A percentile compares a stretch with the other conserved stretches of the same genome.
phyloP scores from a whole-genome alignment of 2,329 filamentous ascomycete genomes.

The Penicillium brasilianum region DNA sequence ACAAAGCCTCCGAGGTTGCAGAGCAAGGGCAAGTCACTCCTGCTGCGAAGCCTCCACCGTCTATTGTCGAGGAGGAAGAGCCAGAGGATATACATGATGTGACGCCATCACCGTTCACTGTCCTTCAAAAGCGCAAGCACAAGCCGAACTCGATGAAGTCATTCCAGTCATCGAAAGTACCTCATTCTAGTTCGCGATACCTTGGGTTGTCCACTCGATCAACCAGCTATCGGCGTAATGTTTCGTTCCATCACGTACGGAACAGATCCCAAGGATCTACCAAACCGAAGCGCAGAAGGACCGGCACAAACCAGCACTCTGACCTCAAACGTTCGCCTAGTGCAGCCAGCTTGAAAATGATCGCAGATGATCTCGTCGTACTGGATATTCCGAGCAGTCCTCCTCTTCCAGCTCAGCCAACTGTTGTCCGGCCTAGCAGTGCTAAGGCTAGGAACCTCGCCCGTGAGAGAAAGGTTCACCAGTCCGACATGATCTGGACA shows the following conservation, averaged over 20 bases:
- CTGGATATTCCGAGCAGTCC: conserved; percentile 43
- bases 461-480: conserved; percentile 50
- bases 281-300: conserved; percentile 32
- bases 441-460: conserved; percentile 35
- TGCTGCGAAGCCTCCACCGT: conserved; percentile 22
- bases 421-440: conserved; percentile 41
- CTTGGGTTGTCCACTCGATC: conserved; percentile 48
- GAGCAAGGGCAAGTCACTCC: conserved; percentile 13
- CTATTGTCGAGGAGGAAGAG: conserved; percentile 31
- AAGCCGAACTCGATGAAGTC: conserved; percentile 44
- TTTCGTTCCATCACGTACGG: conserved; percentile 66
- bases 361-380: conserved; percentile 27
- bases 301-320: conserved; percentile 24
- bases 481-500: conserved; percentile 61
- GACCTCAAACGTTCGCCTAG: conserved; percentile 34
- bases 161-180: conserved; percentile 52
- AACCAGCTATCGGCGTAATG: conserved; percentile 63
- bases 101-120: conserved; percentile 35
- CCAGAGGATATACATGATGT: conserved; percentile 17
- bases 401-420: conserved; percentile 47
- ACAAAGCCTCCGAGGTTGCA: conserved; percentile 51
- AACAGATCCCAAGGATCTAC: conserved; percentile 42
- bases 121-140: conserved; percentile 39
- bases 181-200: conserved; percentile 54
- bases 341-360: conserved; percentile 33